Percentiles rank a stretch among this genome's conserved stretches.
These are phyloP conservation scores for Bauhinia variegata DNA, from an alignment of 306 rosid species.

Conservation along the genomic window DNA sequence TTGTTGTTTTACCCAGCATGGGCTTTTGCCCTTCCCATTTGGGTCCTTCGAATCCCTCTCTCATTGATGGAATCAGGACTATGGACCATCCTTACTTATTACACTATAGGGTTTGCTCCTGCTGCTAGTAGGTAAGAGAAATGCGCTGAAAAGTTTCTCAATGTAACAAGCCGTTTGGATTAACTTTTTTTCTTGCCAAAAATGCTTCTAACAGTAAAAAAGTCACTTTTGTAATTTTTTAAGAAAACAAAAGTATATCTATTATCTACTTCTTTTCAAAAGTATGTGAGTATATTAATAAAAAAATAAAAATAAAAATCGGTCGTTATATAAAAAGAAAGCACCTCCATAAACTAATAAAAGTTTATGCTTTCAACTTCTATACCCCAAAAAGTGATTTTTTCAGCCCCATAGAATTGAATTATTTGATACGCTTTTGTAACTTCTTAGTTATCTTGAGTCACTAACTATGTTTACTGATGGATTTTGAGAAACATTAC, in stretches of 20 bases:
- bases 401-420: conserved; percentile 4
- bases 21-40: conserved; percentile 79
- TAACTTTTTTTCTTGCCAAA: too few species aligned
- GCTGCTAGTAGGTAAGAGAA: conserved; percentile 67
- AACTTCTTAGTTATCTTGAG: neutral
- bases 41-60: conserved; percentile 71
- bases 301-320: too few species aligned
- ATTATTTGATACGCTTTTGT: conserved; percentile 2
- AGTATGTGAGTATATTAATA: too few species aligned
- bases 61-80: conserved; percentile 71
- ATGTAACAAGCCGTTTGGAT: too few species aligned
- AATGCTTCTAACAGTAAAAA: too few species aligned
- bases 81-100: conserved; percentile 74
- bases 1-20: conserved; percentile 64
- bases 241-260: too few species aligned
- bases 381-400: too few species aligned
- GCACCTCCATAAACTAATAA: too few species aligned
- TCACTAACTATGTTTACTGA: neutral
- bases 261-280: too few species aligned
- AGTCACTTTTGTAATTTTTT: too few species aligned
- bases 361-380: too few species aligned
- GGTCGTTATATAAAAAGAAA: too few species aligned
- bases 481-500: conserved; percentile 18
- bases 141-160: neutral
- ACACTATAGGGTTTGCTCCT: conserved; percentile 81